Percentiles rank a stretch among this genome's conserved stretches.
Conservation (phyloP, 2,329 filamentous ascomycete species). For the Penicillium verrucosum region DNA sequence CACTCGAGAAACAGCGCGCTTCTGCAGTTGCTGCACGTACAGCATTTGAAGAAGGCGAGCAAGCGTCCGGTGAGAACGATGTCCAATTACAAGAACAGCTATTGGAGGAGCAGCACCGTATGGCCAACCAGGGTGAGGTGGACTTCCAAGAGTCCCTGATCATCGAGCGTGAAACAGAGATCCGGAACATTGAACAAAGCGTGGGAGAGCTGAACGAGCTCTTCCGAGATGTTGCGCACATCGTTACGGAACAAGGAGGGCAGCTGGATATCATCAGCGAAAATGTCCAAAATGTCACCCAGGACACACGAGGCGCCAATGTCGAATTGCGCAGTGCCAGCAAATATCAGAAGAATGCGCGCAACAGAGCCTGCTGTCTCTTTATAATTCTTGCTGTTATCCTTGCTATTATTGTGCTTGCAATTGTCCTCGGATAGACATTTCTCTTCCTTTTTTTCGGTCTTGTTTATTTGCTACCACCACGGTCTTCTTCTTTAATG, state of each 20-base stretch:
- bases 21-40: slow-evolving; percentile 79
- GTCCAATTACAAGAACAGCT: slow-evolving; percentile 62
- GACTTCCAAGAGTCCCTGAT: slow-evolving; percentile 97
- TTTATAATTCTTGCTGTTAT: slow-evolving; percentile 85
- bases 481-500: slow-evolving; percentile 9
- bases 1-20: slow-evolving; percentile 87
- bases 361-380: slow-evolving; percentile 91
- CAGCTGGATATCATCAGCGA: slow-evolving; percentile 81
- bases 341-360: slow-evolving; percentile 89
- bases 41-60: slow-evolving; percentile 61
- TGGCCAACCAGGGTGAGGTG: slow-evolving; percentile 89
- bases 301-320: slow-evolving; percentile 81
- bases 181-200: slow-evolving; percentile 94
- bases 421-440: slow-evolving; percentile 69
- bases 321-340: slow-evolving; percentile 79
- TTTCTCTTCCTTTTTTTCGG: slow-evolving; percentile 7
- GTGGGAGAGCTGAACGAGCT: slow-evolving; percentile 94
- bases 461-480: slow-evolving; percentile 9
- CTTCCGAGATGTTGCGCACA: slow-evolving; percentile 96
- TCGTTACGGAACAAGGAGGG: slow-evolving; percentile 90
- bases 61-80: slow-evolving; percentile 33
- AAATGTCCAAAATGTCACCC: slow-evolving; percentile 79
- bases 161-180: slow-evolving; percentile 93
- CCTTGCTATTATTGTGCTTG: slow-evolving; percentile 82
- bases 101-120: slow-evolving; percentile 71